Base-by-base conservation (phyloP, 106 monocot genomes). In the Iris macrosiphon region DNA sequence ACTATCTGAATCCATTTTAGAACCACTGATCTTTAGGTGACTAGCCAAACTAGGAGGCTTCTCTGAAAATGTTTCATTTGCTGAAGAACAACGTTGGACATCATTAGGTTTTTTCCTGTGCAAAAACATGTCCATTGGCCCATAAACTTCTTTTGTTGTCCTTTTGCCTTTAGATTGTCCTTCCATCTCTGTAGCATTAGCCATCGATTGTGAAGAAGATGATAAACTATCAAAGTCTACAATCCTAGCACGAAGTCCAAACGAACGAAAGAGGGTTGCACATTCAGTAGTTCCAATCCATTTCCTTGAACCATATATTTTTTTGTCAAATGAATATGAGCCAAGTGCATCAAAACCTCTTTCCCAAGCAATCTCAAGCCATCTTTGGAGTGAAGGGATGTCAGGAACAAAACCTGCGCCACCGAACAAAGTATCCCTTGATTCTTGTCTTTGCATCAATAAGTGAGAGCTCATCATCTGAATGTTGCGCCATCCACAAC, bases 201-300 rank as follows among this genome's bases (percentile, higher is more conserved):
- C 70, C 40, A 49, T 55, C 39, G 54, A 31, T 28, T 44, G 40
- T 19, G 74, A 70, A 50, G 62, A 51, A 49, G 27, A 64, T 57
- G 61, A 53, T 45, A 70, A 40, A 55, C 87, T 66, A 66, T 87
- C 91, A 76, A 99, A 99, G 70, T 99, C 91, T 41, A 91, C 72
- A 39, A 99, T 50, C 68, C 75, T 87, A 45, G 91, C 91, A 58
- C 77, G 62, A 27, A 99, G 68, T 8, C 91, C 91, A 73, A 99
- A 99, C 42, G 77, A 99, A 28, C 91, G 77, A 31, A 99, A 61
- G 40, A 99, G 63, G 39, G 98, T 53, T 12, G 91, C 91, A 71
- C 98, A 99, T 65, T 99, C 98, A 56, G 87, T 84, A n/a, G 98
- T 74, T 16, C 98, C 91, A 54, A 99, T 99, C 91, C 98, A 91